phyloP scores from a whole-genome alignment of 805 yeast genomes.

The Zygoascus ofunaensis region DNA sequence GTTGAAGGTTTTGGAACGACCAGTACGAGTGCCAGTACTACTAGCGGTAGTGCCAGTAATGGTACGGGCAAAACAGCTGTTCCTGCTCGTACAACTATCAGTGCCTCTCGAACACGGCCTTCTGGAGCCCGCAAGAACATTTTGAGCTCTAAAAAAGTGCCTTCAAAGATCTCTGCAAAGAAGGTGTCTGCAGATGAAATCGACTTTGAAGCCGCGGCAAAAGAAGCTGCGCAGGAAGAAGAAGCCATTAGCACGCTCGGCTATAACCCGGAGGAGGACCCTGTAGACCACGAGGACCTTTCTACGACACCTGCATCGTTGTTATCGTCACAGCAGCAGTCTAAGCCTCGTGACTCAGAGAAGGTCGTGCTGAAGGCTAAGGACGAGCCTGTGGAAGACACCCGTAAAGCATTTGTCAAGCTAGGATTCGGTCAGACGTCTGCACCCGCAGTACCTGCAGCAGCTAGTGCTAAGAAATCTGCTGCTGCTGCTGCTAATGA shows the following conservation, averaged over 20 bases:
- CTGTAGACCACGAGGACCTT: constrained; percentile 2
- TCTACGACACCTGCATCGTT: constrained; percentile 7
- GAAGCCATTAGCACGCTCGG: constrained; percentile 46
- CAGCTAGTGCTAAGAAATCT: constrained; percentile 5
- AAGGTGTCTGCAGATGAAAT: constrained; percentile 34
- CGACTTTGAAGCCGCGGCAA: constrained; percentile 60
- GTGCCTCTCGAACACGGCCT: constrained; percentile 8
- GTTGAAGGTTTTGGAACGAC: constrained; percentile 2
- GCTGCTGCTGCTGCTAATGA: constrained; percentile 9
- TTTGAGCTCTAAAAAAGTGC: constrained; percentile 23
- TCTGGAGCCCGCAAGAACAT: constrained; percentile 17
- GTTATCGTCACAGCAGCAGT: background rate
- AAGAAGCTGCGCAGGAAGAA: constrained; percentile 74
- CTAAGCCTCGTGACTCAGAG: background rate
- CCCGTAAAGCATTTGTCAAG: constrained; percentile 21
- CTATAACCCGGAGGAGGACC: constrained; percentile 31
- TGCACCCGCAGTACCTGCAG: constrained; percentile 18
- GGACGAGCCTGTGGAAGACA: constrained; percentile 11
- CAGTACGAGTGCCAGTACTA: constrained; percentile 7
- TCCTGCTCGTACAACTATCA: constrained; percentile 7
- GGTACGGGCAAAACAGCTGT: constrained; percentile 16
- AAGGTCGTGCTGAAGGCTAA: constrained; percentile 3
- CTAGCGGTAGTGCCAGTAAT: constrained; percentile 10
- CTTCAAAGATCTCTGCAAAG: constrained; percentile 25
- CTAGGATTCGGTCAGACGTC: constrained; percentile 83